These are phyloP conservation scores for Xenoacremonium recifei DNA, from an alignment of 2,329 filamentous ascomycete genomes.

Conservation along the genomic window DNA sequence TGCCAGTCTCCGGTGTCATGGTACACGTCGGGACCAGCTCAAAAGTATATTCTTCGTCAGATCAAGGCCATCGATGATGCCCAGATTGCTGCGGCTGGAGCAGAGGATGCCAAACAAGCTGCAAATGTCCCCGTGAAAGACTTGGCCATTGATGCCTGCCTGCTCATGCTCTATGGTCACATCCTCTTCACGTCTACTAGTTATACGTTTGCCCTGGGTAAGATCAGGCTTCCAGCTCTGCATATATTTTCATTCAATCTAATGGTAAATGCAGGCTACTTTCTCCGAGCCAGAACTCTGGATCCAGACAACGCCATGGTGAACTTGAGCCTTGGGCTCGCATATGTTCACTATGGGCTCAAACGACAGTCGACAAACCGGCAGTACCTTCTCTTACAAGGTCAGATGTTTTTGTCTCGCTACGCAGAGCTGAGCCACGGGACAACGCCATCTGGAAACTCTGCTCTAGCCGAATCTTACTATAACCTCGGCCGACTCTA, in stretches of 20 bases:
- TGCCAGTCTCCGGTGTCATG: constrained; percentile 70
- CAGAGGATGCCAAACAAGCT: constrained; percentile 31
- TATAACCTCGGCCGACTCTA: constrained; percentile 39
- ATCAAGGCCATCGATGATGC: constrained; percentile 83
- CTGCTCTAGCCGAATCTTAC: constrained; percentile 31
- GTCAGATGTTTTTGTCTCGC: constrained; percentile 70
- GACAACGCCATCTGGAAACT: not conserved
- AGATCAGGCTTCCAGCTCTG: constrained; percentile 10
- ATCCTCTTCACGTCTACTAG: constrained; percentile 82
- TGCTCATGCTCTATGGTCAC: constrained; percentile 87
- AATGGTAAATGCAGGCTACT: constrained; percentile 60
- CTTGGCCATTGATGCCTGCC: constrained; percentile 64
- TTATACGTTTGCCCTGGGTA: constrained; percentile 78
- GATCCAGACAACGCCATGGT: constrained; percentile 76
- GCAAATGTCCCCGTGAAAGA: constrained; percentile 7
- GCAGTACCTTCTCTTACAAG: constrained; percentile 84
- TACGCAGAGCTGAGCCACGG: constrained; percentile 25
- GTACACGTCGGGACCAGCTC: constrained; percentile 77
- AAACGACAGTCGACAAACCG: constrained; percentile 89
- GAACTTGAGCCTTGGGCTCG: constrained; percentile 76
- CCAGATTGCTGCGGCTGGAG: constrained; percentile 30
- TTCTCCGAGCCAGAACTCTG: constrained; percentile 72
- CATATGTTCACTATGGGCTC: constrained; percentile 84
- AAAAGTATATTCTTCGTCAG: constrained; percentile 89
- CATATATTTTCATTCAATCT: not conserved